Conservation (phyloP, 2,329 filamentous ascomycete species). For the Hypoxylon sp. region DNA sequence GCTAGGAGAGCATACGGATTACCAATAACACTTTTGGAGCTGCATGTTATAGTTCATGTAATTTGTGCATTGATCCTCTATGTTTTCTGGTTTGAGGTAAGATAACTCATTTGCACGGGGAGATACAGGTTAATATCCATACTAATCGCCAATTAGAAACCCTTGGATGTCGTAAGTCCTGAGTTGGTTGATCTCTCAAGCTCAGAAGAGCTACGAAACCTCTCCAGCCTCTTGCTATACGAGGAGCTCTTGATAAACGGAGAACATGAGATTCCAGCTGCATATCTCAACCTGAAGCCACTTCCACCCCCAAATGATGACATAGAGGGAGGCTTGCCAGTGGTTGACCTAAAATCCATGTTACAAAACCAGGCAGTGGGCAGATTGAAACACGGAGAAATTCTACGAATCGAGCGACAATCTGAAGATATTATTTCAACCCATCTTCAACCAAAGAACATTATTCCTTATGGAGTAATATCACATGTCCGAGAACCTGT, state of each 20-base stretch:
- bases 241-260: not conserved
- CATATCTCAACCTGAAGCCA: not conserved
- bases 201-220: not conserved
- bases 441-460: not conserved
- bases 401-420: not conserved
- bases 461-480: too few relatives aligned
- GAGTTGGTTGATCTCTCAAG: not conserved
- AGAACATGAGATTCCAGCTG: not conserved
- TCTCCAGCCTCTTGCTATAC: not conserved
- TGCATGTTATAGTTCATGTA: slow-evolving; percentile 5
- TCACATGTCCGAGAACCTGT: too few relatives aligned
- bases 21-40: not conserved
- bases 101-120: too few relatives aligned
- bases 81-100: slow-evolving; percentile 4
- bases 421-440: not conserved
- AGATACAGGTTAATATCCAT: too few relatives aligned
- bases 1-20: not conserved
- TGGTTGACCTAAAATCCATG: not conserved
- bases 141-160: not conserved
- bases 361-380: not conserved
- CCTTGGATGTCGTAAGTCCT: not conserved
- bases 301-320: not conserved
- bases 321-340: not conserved
- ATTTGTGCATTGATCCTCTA: not conserved
- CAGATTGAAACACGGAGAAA: not conserved